phyloP scores from a whole-genome alignment of 1,139 yeast species.

The Candida neerlandica region DNA sequence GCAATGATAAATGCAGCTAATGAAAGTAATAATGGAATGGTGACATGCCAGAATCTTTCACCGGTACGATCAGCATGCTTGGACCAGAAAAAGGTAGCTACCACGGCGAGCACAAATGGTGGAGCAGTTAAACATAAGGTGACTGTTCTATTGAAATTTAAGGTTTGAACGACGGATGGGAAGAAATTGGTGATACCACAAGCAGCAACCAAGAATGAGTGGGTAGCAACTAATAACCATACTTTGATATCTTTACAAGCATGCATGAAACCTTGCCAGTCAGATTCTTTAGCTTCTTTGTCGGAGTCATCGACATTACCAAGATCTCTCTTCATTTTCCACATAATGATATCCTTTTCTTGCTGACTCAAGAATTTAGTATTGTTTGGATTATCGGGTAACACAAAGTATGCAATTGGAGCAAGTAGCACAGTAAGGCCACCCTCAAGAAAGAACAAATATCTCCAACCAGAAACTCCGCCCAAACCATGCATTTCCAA shows the following conservation, averaged over 20 bases:
- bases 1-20: slow-evolving; percentile 55
- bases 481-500: slow-evolving; percentile 40
- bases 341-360: slow-evolving; percentile 52
- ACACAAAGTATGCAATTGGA: slow-evolving; percentile 58
- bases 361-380: slow-evolving; percentile 52
- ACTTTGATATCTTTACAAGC: slow-evolving; percentile 48
- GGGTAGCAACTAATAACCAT: slow-evolving; percentile 48
- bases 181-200: slow-evolving; percentile 62
- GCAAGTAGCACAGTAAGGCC: slow-evolving; percentile 62
- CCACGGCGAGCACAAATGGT: slow-evolving; percentile 58
- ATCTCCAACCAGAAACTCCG: slow-evolving; percentile 64
- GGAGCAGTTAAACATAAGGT: slow-evolving; percentile 63
- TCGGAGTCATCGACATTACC: slow-evolving; percentile 44
- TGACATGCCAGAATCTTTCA: slow-evolving; percentile 57
- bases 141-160: slow-evolving; percentile 49
- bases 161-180: slow-evolving; percentile 60
- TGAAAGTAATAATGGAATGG: slow-evolving; percentile 46
- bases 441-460: slow-evolving; percentile 77
- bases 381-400: slow-evolving; percentile 70
- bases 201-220: slow-evolving; percentile 57
- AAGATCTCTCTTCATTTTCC: slow-evolving; percentile 42
- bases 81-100: slow-evolving; percentile 56
- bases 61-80: slow-evolving; percentile 60
- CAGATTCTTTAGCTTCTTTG: slow-evolving; percentile 34
- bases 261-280: slow-evolving; percentile 38